Conservation (phyloP, 768 basidiomycete species). For the Termitomyces sp. region DNA sequence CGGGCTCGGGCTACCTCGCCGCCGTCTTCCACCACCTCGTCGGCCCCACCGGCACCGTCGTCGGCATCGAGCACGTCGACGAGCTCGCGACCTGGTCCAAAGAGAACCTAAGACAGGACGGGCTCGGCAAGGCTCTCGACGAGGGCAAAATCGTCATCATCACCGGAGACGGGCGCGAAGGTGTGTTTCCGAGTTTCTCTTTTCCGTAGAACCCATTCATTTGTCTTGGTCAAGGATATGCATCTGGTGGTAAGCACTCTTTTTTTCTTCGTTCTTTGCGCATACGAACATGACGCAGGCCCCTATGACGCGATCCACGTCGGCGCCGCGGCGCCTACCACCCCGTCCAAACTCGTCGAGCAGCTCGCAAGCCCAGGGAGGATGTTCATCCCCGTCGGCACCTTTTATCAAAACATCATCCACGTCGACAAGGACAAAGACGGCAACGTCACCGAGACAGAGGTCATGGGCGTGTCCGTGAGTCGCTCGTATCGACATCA, state of each 20-base stretch:
- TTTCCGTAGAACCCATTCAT: neutral
- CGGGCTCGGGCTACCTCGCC: conserved; percentile 82
- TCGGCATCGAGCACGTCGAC: conserved; percentile 90
- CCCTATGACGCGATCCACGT: conserved; percentile 89
- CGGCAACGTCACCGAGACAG: conserved; percentile 57
- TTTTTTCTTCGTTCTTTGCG: neutral
- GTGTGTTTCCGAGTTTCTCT: conserved; percentile 20
- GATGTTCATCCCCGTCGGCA: conserved; percentile 93
- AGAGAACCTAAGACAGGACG: conserved; percentile 63
- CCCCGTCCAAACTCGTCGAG: conserved; percentile 68
- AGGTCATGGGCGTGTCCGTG: conserved; percentile 81
- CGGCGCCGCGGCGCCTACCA: conserved; percentile 79
- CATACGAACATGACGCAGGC: conserved; percentile 23
- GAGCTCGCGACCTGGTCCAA: conserved; percentile 70
- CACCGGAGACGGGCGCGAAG: conserved; percentile 76
- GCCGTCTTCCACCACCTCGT: conserved; percentile 80
- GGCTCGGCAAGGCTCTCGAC: conserved; percentile 48
- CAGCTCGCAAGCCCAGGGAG: conserved; percentile 73
- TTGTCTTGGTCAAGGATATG: conserved; percentile 25
- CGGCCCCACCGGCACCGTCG: conserved; percentile 49
- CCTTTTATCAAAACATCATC: conserved; percentile 50
- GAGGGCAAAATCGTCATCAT: conserved; percentile 55
- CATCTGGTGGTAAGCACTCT: conserved; percentile 22
- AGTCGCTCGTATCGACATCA: conserved; percentile 21
- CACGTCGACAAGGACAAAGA: conserved; percentile 74